Evolutionary conservation across 768 basidiomycete species (phyloP).

Genomic region (Mrakia blollopis): DNA sequence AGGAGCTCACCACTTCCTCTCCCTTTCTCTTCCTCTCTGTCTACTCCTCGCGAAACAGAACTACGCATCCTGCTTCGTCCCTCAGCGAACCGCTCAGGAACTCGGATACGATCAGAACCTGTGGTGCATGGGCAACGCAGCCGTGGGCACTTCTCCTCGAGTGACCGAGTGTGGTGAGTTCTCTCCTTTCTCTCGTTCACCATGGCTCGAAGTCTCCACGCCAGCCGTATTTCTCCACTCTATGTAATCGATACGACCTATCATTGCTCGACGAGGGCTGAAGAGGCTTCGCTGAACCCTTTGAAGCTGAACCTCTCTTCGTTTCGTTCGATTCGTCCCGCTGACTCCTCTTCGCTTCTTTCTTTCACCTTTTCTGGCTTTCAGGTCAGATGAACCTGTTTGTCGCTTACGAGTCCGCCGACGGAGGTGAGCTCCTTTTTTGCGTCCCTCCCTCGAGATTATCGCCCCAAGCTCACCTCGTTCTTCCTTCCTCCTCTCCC

Average conservation of each 20-base stretch:
- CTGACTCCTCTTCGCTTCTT: neutral
- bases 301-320: no score
- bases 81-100: slow-evolving; percentile 31
- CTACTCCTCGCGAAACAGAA: no score
- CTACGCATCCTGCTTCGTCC: slow-evolving; percentile 36
- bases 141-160: no score
- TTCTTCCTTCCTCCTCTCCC: neutral
- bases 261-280: no score
- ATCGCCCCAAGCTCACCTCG: neutral
- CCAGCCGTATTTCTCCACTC: no score
- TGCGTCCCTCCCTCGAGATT: neutral
- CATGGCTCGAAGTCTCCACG: no score
- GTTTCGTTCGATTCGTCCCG: neutral
- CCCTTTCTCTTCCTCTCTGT: no score
- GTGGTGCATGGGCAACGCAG: slow-evolving; percentile 57
- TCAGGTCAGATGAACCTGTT: slow-evolving; percentile 55
- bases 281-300: no score
- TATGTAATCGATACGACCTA: no score
- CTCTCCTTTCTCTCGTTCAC: neutral
- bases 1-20: no score
- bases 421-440: slow-evolving; percentile 4
- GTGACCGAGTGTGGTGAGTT: slow-evolving; percentile 50
- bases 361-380: neutral
- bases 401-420: slow-evolving; percentile 16
- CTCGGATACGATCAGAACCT: slow-evolving; percentile 37